Evolutionary conservation across 2,329 filamentous ascomycete genomes (phyloP).

Genomic region (Tolypocladium pustulatum): DNA sequence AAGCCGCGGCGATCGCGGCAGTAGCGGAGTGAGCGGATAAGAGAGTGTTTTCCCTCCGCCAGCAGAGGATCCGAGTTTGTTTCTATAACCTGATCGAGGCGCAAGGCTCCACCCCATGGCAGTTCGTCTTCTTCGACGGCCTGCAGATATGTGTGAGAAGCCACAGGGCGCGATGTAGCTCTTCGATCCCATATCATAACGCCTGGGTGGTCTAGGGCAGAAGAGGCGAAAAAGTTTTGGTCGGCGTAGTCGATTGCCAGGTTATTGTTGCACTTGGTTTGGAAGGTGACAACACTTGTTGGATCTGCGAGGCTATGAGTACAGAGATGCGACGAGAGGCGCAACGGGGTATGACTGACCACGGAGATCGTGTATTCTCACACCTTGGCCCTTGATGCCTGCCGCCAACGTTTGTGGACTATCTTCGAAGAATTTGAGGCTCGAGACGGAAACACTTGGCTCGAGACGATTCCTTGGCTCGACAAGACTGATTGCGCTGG

Average conservation of each 20-base stretch:
- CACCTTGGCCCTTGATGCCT: slow-evolving; percentile 63
- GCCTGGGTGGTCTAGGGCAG: slow-evolving; percentile 62
- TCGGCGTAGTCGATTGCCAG: slow-evolving; percentile 70
- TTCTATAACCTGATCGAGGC: slow-evolving; percentile 46
- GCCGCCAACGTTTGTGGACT: slow-evolving; percentile 66
- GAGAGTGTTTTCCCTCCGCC: slow-evolving; percentile 45
- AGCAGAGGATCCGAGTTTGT: slow-evolving; percentile 38
- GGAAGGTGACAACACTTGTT: slow-evolving; percentile 45
- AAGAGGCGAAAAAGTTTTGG: slow-evolving; percentile 76
- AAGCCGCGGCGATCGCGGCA: slow-evolving; percentile 52
- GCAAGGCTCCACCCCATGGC: slow-evolving; percentile 52
- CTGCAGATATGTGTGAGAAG: slow-evolving; percentile 43
- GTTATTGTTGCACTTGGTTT: slow-evolving; percentile 59
- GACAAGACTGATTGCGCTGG: slow-evolving; percentile 36
- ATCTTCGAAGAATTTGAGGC: slow-evolving; percentile 71
- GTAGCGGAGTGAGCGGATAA: slow-evolving; percentile 53
- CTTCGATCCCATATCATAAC: slow-evolving; percentile 73
- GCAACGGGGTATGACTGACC: slow-evolving; percentile 33
- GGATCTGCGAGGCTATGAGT: slow-evolving; percentile 25
- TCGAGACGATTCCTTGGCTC: slow-evolving; percentile 51
- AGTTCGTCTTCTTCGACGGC: slow-evolving; percentile 51
- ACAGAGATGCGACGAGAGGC: neutral
- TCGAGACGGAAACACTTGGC: slow-evolving; percentile 65
- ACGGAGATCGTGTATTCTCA: slow-evolving; percentile 69
- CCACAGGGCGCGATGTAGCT: slow-evolving; percentile 39